Evolutionary conservation across 192 early-diverging fungal genomes (phyloP).

Genomic region (Powellomyces hirtus): DNA sequence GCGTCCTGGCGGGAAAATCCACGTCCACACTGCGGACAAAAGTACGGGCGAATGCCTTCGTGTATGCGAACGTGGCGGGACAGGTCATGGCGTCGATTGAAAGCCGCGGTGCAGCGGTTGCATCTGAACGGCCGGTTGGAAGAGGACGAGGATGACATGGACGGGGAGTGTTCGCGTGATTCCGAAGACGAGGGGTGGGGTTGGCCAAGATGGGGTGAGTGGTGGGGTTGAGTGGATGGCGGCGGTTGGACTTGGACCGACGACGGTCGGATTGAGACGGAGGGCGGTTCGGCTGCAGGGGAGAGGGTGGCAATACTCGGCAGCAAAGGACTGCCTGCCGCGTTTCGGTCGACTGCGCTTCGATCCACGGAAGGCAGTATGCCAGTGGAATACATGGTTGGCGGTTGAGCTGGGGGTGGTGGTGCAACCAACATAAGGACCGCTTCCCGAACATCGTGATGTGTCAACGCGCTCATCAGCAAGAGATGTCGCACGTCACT

Average conservation of each 20-base stretch:
- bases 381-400: background rate
- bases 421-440: background rate
- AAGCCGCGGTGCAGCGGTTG: background rate
- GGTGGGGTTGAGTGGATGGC: background rate
- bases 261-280: too few species aligned
- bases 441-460: background rate
- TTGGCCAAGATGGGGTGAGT: too few species aligned
- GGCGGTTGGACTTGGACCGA: too few species aligned
- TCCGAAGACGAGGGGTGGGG: background rate
- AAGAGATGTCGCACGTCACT: background rate
- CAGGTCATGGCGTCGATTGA: constrained; percentile 4
- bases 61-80: constrained; percentile 8
- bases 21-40: background rate
- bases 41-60: constrained; percentile 4
- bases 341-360: background rate
- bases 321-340: too few species aligned
- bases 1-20: constrained; percentile 8
- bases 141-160: background rate
- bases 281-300: too few species aligned
- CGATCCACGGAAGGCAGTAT: too few species aligned
- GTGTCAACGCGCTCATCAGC: background rate
- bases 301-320: too few species aligned
- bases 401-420: background rate
- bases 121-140: background rate
- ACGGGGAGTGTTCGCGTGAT: background rate